Evolutionary conservation across 2,329 filamentous ascomycete genomes (phyloP).

Genomic region (Alternaria novae-zelandiae): DNA sequence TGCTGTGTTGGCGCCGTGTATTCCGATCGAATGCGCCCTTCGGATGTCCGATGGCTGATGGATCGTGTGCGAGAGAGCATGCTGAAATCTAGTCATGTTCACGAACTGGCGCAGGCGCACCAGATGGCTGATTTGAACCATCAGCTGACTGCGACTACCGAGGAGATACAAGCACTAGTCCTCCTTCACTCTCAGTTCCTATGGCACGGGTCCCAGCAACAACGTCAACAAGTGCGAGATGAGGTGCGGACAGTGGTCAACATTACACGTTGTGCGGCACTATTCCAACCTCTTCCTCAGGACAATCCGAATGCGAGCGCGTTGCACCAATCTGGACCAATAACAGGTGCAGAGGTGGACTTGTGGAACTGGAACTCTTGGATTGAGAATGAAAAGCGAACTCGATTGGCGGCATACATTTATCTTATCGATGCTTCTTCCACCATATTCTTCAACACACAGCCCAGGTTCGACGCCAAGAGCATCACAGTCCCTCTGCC

Average conservation of each 20-base stretch:
- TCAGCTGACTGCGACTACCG: constrained; percentile 54
- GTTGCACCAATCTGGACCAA: constrained; percentile 63
- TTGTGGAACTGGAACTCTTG: constrained; percentile 71
- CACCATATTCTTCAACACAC: constrained; percentile 74
- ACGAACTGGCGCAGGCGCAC: constrained; percentile 48
- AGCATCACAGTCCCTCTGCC: constrained; percentile 73
- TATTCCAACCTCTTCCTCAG: constrained; percentile 62
- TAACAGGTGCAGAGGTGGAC: constrained; percentile 53
- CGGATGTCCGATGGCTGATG: constrained; percentile 72
- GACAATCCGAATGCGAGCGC: constrained; percentile 61
- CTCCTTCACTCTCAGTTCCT: constrained; percentile 68
- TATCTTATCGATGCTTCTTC: constrained; percentile 70
- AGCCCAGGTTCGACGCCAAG: constrained; percentile 66
- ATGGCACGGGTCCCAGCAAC: constrained; percentile 73
- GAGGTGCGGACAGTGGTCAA: constrained; percentile 64
- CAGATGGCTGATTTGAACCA: constrained; percentile 50
- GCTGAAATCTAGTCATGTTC: constrained; percentile 62
- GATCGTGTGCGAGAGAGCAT: constrained; percentile 66
- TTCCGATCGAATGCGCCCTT: constrained; percentile 66
- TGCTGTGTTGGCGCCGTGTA: constrained; percentile 78
- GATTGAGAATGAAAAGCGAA: constrained; percentile 74
- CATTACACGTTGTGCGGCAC: constrained; percentile 63
- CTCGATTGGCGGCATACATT: constrained; percentile 69
- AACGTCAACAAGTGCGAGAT: constrained; percentile 68
- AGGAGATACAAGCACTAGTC: constrained; percentile 72